Evolutionary conservation across 2,329 filamentous ascomycete genomes (phyloP).

Genomic region (Tolypocladium ophioglossoides): DNA sequence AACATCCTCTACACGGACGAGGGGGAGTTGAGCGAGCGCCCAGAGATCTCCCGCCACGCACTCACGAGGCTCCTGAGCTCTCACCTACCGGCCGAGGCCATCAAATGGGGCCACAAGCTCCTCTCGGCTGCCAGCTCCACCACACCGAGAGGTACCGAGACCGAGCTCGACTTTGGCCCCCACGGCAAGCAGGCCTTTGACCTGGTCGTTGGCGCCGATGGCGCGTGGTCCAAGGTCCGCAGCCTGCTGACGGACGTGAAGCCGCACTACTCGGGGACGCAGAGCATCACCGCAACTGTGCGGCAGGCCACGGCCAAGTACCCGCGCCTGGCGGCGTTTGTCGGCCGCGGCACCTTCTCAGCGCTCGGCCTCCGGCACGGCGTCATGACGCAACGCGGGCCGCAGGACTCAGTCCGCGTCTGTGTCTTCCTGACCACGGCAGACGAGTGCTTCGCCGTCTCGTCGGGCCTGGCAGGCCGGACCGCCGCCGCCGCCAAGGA

Average conservation of each 20-base stretch:
- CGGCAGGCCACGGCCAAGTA: background rate
- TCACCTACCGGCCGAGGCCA: conserved; percentile 14
- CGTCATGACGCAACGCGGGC: background rate
- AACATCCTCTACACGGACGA: conserved; percentile 7
- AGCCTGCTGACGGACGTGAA: background rate
- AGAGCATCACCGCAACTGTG: background rate
- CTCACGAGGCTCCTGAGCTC: conserved; percentile 22
- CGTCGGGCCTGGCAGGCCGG: background rate
- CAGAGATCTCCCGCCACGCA: conserved; percentile 27
- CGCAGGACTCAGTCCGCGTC: background rate
- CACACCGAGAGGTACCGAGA: background rate
- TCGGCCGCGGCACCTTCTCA: background rate
- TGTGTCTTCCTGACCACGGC: background rate
- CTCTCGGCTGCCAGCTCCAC: background rate
- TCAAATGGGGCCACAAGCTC: conserved; percentile 11
- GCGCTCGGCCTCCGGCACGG: background rate
- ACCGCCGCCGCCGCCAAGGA: conserved; percentile 11
- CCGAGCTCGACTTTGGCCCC: conserved; percentile 12
- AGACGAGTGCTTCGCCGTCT: conserved; percentile 8
- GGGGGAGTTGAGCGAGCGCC: conserved; percentile 13
- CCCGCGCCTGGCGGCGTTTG: background rate
- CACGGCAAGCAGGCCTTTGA: conserved; percentile 7
- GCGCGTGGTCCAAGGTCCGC: conserved; percentile 1
- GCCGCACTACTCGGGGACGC: background rate
- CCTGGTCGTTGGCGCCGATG: conserved; percentile 10